A percentile compares a stretch with the other conserved stretches of the same genome.
Evolutionary conservation across 2,329 filamentous ascomycete species (phyloP).

Genomic region (Exophiala aquamarina): DNA sequence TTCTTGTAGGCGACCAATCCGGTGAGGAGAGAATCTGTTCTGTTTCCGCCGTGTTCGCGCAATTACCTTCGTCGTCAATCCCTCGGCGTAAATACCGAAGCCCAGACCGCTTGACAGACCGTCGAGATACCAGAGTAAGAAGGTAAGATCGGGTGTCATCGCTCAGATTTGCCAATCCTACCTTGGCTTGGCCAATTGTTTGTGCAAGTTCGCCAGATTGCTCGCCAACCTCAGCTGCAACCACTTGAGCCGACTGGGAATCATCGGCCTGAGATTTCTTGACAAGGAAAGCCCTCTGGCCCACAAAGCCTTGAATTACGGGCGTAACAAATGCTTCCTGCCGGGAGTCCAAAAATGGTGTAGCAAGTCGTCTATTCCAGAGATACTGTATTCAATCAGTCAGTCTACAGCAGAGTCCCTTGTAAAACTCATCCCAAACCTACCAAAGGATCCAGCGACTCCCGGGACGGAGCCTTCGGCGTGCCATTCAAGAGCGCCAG

Average conservation of each 20-base stretch:
- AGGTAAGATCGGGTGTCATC: constrained; percentile 57
- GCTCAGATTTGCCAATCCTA: constrained; percentile 28
- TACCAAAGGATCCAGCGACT: constrained; percentile 20
- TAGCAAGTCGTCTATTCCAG: constrained; percentile 80
- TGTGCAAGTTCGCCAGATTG: constrained; percentile 29
- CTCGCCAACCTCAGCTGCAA: constrained; percentile 40
- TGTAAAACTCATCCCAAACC: background rate
- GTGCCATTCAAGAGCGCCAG: constrained; percentile 31
- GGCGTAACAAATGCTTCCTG: constrained; percentile 73
- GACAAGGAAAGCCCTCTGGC: constrained; percentile 77
- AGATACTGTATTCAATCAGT: constrained; percentile 66
- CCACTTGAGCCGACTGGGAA: constrained; percentile 28
- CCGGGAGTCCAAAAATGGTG: constrained; percentile 72
- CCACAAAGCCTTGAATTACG: constrained; percentile 90
- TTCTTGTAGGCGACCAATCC: constrained; percentile 61
- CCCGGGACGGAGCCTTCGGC: constrained; percentile 13
- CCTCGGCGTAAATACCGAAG: constrained; percentile 87
- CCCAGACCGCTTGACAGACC: constrained; percentile 82
- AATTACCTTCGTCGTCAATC: constrained; percentile 82
- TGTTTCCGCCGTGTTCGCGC: constrained; percentile 90
- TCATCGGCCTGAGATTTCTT: constrained; percentile 43
- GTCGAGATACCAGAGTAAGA: constrained; percentile 87
- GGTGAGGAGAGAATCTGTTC: constrained; percentile 84
- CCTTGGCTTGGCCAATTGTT: constrained; percentile 16
- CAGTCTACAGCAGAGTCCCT: constrained; percentile 1